Evolutionary conservation across 768 basidiomycete species (phyloP).

Genomic region (Lactarius sanguifluus): DNA sequence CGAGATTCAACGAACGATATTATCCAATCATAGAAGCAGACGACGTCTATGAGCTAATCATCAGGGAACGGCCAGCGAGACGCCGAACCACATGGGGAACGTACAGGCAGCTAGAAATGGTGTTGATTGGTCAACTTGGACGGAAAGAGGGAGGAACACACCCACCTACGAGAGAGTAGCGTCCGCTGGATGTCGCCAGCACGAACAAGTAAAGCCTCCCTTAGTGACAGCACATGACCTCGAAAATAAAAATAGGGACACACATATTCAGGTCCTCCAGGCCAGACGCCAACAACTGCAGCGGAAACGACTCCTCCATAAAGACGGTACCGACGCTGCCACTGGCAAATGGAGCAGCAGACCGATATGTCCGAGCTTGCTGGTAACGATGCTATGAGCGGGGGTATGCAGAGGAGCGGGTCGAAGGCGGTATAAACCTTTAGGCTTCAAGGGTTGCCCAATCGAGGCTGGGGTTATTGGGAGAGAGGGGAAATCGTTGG

Average conservation of each 20-base stretch:
- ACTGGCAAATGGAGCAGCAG: neutral
- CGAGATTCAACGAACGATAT: slow-evolving; percentile 22
- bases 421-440: neutral
- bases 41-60: slow-evolving; percentile 8
- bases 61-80: neutral
- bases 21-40: slow-evolving; percentile 31
- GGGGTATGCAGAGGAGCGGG: neutral
- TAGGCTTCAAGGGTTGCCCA: neutral
- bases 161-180: slow-evolving; percentile 19
- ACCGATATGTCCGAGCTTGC: neutral
- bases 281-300: neutral
- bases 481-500: neutral
- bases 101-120: slow-evolving; percentile 17
- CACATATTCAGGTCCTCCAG: neutral
- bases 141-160: neutral
- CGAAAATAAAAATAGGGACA: neutral
- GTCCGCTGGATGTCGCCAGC: slow-evolving; percentile 10
- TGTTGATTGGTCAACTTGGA: neutral
- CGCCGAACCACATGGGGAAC: neutral
- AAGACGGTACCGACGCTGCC: neutral
- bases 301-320: neutral
- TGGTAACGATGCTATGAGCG: neutral
- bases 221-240: neutral
- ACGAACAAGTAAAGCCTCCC: neutral
- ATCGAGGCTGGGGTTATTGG: neutral